phyloP scores from a whole-genome alignment of 2,329 filamentous ascomycete genomes.

The Pseudogymnoascus sp. region DNA sequence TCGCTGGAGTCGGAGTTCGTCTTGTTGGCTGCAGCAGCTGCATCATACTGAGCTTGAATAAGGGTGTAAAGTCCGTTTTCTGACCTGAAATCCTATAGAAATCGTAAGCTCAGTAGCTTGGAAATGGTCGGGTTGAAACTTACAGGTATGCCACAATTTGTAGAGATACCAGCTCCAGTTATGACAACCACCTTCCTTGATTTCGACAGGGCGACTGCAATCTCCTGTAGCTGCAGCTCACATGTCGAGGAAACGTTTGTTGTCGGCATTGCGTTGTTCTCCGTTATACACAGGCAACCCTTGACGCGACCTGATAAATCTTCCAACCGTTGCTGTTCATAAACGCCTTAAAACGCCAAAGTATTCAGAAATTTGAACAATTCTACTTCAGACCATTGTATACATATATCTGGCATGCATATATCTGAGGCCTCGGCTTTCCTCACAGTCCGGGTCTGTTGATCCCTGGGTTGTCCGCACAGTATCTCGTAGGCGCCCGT shows the following conservation, averaged over 20 bases:
- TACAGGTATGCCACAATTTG: constrained; percentile 68
- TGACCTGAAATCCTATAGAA: constrained; percentile 58
- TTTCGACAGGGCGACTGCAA: constrained; percentile 56
- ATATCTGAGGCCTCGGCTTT: not conserved
- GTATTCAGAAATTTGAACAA: not conserved
- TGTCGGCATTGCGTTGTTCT: constrained; percentile 23
- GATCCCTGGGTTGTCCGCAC: not conserved
- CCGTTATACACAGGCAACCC: not conserved
- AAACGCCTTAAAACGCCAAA: not conserved
- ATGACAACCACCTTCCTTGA: constrained; percentile 63
- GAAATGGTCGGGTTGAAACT: constrained; percentile 22
- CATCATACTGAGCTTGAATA: constrained; percentile 59
- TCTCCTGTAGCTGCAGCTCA: constrained; percentile 43
- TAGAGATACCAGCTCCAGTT: constrained; percentile 66
- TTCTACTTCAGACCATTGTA: not conserved
- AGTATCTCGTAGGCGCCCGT: not conserved
- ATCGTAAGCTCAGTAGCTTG: constrained; percentile 1
- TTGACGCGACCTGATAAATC: not conserved
- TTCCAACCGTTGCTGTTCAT: not conserved
- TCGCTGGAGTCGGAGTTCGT: constrained; percentile 25
- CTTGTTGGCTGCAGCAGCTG: constrained; percentile 34
- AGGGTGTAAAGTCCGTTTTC: constrained; percentile 65
- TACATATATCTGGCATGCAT: not conserved
- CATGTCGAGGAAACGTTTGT: constrained; percentile 22
- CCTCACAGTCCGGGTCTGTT: not conserved